These are phyloP conservation scores for Hortiboletus flavorubellus DNA, from an alignment of 768 basidiomycete species.

Conservation along the genomic window DNA sequence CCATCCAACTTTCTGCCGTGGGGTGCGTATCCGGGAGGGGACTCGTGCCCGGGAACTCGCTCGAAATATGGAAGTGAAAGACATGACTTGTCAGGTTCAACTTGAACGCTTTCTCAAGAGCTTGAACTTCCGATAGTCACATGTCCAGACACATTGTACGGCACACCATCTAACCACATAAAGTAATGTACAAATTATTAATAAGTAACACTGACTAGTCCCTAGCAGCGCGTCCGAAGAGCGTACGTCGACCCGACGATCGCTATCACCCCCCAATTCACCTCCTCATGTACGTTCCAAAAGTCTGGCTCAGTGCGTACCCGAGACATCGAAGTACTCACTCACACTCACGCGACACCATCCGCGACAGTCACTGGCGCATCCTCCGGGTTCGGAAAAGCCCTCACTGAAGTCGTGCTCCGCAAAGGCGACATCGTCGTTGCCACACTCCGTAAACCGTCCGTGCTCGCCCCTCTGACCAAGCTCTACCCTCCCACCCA, in stretches of 20 bases:
- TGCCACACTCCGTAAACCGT: conserved; percentile 41
- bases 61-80: neutral
- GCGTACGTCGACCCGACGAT: neutral
- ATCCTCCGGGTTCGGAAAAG: conserved; percentile 37
- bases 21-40: too few relatives aligned
- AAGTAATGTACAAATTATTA: too few relatives aligned
- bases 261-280: neutral
- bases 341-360: neutral
- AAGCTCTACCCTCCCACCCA: conserved; percentile 23
- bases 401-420: conserved; percentile 32
- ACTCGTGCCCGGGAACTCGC: neutral
- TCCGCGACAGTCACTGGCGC: conserved; percentile 26
- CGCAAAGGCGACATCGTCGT: conserved; percentile 36
- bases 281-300: neutral
- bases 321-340: neutral
- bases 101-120: too few relatives aligned
- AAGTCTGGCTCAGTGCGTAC: conserved; percentile 12
- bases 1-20: neutral
- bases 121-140: neutral
- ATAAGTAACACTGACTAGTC: too few relatives aligned
- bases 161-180: too few relatives aligned
- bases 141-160: neutral
- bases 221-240: too few relatives aligned
- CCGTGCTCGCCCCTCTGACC: conserved; percentile 24
- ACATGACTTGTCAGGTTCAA: neutral